phyloP scores from a whole-genome alignment of 768 basidiomycete species.

The Trametopsis cervina region DNA sequence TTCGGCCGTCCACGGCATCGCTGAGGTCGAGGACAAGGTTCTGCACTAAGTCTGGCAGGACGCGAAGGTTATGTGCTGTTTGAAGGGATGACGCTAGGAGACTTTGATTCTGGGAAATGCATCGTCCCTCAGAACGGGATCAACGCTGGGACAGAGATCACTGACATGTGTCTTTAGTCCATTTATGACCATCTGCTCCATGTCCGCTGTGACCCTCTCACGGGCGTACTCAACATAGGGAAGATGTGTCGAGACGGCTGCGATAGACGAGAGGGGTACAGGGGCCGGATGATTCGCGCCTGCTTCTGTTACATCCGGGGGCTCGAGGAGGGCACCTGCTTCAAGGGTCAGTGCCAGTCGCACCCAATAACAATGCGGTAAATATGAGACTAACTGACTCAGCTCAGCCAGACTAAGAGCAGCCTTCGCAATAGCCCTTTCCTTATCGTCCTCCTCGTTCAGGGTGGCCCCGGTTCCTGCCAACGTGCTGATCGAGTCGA shows the following conservation, averaged over 20 bases:
- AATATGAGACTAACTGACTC: slow-evolving; percentile 37
- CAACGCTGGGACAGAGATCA: slow-evolving; percentile 7
- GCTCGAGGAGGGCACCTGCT: neutral
- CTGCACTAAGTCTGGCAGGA: slow-evolving; percentile 77
- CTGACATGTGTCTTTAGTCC: slow-evolving; percentile 74
- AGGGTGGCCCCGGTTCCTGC: slow-evolving; percentile 7
- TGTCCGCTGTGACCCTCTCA: slow-evolving; percentile 67
- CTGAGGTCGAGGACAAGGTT: slow-evolving; percentile 74
- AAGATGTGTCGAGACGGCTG: slow-evolving; percentile 62
- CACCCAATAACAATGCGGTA: too few relatives aligned
- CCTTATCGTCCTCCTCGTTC: slow-evolving; percentile 63
- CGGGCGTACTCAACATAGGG: slow-evolving; percentile 68
- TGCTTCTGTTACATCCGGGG: too few relatives aligned
- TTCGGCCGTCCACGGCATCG: slow-evolving; percentile 75
- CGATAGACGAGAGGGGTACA: slow-evolving; percentile 61
- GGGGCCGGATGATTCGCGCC: too few relatives aligned
- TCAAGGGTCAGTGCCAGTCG: too few relatives aligned
- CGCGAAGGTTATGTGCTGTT: slow-evolving; percentile 88
- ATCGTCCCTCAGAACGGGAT: neutral
- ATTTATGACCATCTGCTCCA: slow-evolving; percentile 84
- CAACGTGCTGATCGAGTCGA: slow-evolving; percentile 13
- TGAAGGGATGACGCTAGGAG: slow-evolving; percentile 90
- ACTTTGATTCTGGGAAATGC: slow-evolving; percentile 65
- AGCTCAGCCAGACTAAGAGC: slow-evolving; percentile 93
- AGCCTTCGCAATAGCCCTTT: slow-evolving; percentile 85